phyloP scores from a whole-genome alignment of 148 eudicot species.

The Cornus controversa region DNA sequence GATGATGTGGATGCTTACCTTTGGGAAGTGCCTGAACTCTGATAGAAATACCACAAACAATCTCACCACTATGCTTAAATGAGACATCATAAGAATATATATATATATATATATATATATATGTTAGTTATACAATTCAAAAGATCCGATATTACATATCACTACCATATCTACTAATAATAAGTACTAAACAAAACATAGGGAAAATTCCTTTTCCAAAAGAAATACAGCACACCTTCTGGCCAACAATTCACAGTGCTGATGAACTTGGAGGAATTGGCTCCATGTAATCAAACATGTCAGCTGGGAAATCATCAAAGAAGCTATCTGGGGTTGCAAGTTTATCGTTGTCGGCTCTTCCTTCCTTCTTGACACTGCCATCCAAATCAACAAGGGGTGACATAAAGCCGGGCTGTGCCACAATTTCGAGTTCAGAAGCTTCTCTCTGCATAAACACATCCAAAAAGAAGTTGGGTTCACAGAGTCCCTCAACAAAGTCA shows the following conservation, averaged over 20 bases:
- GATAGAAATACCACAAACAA: too few relatives aligned
- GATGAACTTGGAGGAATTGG: slow-evolving; percentile 22
- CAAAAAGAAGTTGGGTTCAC: slow-evolving; percentile 10
- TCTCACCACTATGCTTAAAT: too few relatives aligned
- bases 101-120: too few relatives aligned
- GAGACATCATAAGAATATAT: too few relatives aligned
- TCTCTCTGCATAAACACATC: slow-evolving; percentile 17
- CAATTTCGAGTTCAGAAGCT: slow-evolving; percentile 8
- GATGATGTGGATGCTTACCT: too few relatives aligned
- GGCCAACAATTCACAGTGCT: background rate
- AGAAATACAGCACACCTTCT: too few relatives aligned
- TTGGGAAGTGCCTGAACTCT: too few relatives aligned
- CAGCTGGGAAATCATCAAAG: slow-evolving; percentile 41
- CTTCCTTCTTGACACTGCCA: background rate
- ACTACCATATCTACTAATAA: background rate
- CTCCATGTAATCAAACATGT: slow-evolving; percentile 38
- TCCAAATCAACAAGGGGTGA: slow-evolving; percentile 15
- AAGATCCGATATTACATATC: background rate
- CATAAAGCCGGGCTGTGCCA: slow-evolving; percentile 10
- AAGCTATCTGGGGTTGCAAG: slow-evolving; percentile 23
- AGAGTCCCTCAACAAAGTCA: slow-evolving; percentile 2
- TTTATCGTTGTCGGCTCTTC: slow-evolving; percentile 2
- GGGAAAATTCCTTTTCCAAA: too few relatives aligned
- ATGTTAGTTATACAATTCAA: too few relatives aligned
- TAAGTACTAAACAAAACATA: too few relatives aligned